Base-by-base conservation (phyloP, 164 flowering plant genomes). In the Saururus chinensis region DNA sequence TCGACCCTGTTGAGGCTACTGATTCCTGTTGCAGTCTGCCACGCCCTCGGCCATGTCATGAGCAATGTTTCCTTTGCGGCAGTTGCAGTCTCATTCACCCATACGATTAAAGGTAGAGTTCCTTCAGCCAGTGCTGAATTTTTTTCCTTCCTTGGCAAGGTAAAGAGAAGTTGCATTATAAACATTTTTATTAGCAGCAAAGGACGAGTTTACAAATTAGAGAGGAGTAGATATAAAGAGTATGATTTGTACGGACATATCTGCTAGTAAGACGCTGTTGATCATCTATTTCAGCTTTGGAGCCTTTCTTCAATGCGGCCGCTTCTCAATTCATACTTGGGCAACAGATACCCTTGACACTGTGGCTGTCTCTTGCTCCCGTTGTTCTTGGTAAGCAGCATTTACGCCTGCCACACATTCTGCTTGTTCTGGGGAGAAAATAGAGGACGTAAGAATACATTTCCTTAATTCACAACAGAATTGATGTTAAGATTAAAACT, bases 301-400 rank as follows among this genome's bases (percentile, higher is more conserved):
- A 92, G 80, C 98, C 96, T 23, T 92, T 89, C 90, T 92, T 92
- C 84, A 89, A 89, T 75, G 98, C 98, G 65, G 79, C 95, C 67
- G 98, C 98, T 71, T 89, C 98, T 62, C 96, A 92, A n/a, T 92
- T 92, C 73, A 66, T 92, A 16, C 84, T 92, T 21, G 98, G 98
- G 45, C 97, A 89, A 53, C 56, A 65, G 52, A 86, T 92, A 40
- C 98, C 96, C 4, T 0, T 84, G 1, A 68, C 90, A 25, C 74
- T 92, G 10, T 92, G 98, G 97, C 82, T 89, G 14, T 88, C 98
- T 49, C 79, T 92, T 60, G 85, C 87, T 64, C 98, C 98, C 37
- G 93, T 89, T 60, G 93, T 89, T 56, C 40, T 89, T 66, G 81
- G 80, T 80, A 74, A 70, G 72, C 65, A 16, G 41, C 37, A 40